Conservation (phyloP, 768 basidiomycete genomes). For the Pleurotus eryngii region DNA sequence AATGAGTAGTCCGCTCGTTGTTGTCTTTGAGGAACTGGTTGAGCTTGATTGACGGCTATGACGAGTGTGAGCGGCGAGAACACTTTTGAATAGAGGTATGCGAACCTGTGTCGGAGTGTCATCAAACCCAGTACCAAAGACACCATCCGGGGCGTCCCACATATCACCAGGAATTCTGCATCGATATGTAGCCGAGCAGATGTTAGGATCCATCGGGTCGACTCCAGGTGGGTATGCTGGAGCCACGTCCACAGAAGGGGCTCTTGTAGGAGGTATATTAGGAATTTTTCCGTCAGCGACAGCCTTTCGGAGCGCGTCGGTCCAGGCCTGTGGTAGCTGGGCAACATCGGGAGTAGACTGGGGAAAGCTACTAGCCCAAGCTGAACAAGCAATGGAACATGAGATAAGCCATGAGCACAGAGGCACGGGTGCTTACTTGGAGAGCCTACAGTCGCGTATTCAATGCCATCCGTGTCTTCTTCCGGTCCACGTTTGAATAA, state of each 20-base stretch:
- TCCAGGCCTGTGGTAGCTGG: slow-evolving; percentile 65
- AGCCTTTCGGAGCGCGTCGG: slow-evolving; percentile 64
- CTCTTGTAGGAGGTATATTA: slow-evolving; percentile 46
- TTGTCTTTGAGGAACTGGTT: slow-evolving; percentile 65
- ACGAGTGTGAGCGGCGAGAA: slow-evolving; percentile 2
- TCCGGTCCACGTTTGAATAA: slow-evolving; percentile 55
- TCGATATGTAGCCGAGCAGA: slow-evolving; percentile 79
- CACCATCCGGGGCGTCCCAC: slow-evolving; percentile 74
- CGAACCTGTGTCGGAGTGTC: slow-evolving; percentile 65
- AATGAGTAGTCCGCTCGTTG: slow-evolving; percentile 73
- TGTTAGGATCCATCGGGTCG: slow-evolving; percentile 40
- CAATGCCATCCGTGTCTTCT: slow-evolving; percentile 36
- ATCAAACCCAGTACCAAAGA: slow-evolving; percentile 69
- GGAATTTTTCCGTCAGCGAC: slow-evolving; percentile 72
- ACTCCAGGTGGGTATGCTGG: slow-evolving; percentile 43
- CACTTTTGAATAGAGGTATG: slow-evolving; percentile 1
- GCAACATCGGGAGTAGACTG: slow-evolving; percentile 38
- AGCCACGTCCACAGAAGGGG: slow-evolving; percentile 28
- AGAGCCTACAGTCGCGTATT: slow-evolving; percentile 58
- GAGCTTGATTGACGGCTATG: slow-evolving; percentile 41
- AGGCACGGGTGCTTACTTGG: slow-evolving; percentile 36
- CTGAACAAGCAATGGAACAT: slow-evolving; percentile 25
- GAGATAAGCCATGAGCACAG: background rate
- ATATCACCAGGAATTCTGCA: slow-evolving; percentile 61
- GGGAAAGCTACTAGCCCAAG: slow-evolving; percentile 67